phyloP scores from a whole-genome alignment of 2,329 filamentous ascomycete genomes.

The Aureobasidium subglaciale region DNA sequence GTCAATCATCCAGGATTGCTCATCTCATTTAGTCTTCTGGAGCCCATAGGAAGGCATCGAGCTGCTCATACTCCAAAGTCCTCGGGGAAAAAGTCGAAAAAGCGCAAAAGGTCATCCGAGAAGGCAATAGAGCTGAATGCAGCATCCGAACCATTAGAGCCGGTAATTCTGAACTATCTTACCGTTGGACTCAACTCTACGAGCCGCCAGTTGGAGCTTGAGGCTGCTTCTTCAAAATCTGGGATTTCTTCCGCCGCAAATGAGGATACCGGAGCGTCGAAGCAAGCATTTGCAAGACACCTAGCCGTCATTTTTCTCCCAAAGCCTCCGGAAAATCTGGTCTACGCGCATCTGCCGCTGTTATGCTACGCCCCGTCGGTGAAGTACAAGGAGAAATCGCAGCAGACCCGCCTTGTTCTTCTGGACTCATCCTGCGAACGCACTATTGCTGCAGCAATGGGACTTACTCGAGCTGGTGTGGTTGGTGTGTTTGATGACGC shows the following conservation, averaged over 20 bases:
- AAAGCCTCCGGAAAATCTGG: conserved; percentile 12
- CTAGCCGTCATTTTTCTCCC: conserved; percentile 25
- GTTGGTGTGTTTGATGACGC: conserved; percentile 15
- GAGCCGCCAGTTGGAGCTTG: conserved; percentile 50
- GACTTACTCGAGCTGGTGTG: conserved; percentile 15
- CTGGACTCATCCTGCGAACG: conserved; percentile 14
- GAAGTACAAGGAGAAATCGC: not conserved
- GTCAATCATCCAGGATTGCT: not conserved
- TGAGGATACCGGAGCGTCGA: not conserved
- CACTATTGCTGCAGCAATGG: conserved; percentile 11
- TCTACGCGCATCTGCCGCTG: conserved; percentile 18
- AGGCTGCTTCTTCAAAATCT: conserved; percentile 24
- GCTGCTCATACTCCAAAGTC: conserved; percentile 48
- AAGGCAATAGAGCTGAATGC: not conserved
- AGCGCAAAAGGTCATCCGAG: conserved; percentile 20
- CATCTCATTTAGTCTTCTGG: conserved; percentile 47
- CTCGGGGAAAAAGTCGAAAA: conserved; percentile 23
- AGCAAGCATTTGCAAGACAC: not conserved
- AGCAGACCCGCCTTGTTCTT: conserved; percentile 15
- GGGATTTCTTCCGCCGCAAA: not conserved
- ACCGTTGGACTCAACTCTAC: conserved; percentile 60
- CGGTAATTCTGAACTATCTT: conserved; percentile 51
- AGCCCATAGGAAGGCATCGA: conserved; percentile 58
- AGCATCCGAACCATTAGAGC: conserved; percentile 21
- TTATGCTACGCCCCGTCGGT: conserved; percentile 15